phyloP scores from a whole-genome alignment of 805 yeast genomes.

The Yamadazyma philogaea region DNA sequence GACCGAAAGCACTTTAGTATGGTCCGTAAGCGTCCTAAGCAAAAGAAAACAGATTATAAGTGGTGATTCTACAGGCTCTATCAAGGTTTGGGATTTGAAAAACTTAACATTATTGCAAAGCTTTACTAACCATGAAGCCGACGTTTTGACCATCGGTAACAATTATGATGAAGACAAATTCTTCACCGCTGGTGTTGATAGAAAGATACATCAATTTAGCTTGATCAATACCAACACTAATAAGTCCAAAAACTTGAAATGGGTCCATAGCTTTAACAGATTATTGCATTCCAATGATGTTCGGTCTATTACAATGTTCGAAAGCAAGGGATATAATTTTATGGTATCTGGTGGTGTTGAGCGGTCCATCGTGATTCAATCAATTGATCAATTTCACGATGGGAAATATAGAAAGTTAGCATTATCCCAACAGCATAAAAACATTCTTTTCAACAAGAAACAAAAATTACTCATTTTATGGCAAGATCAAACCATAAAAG shows the following conservation, averaged over 20 bases:
- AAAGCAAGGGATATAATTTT: slow-evolving; percentile 63
- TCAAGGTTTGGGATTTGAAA: slow-evolving; percentile 88
- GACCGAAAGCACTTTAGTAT: slow-evolving; percentile 82
- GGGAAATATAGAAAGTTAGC: slow-evolving; percentile 73
- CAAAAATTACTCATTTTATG: slow-evolving; percentile 64
- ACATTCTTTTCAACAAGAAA: slow-evolving; percentile 44
- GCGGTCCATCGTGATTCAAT: slow-evolving; percentile 61
- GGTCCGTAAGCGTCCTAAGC: slow-evolving; percentile 74
- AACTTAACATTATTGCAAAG: slow-evolving; percentile 76
- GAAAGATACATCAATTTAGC: slow-evolving; percentile 77
- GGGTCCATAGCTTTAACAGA: slow-evolving; percentile 77
- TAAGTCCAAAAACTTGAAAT: slow-evolving; percentile 40
- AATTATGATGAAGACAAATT: slow-evolving; percentile 61
- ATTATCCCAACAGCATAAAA: slow-evolving; percentile 54
- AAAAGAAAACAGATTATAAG: slow-evolving; percentile 73
- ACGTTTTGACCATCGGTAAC: slow-evolving; percentile 69
- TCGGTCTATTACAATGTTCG: slow-evolving; percentile 69
- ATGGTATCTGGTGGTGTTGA: slow-evolving; percentile 85
- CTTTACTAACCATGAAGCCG: slow-evolving; percentile 85
- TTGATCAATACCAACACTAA: slow-evolving; percentile 29
- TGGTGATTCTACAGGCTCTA: slow-evolving; percentile 94
- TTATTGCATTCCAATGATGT: slow-evolving; percentile 85
- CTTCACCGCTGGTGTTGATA: slow-evolving; percentile 90
- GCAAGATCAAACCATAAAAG: slow-evolving; percentile 76
- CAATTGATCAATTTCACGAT: slow-evolving; percentile 63